Evolutionary conservation across 805 yeast species (phyloP), one percentile per base, ranked within the genome.

Genomic region (Yarrowia alimentaria): DNA sequence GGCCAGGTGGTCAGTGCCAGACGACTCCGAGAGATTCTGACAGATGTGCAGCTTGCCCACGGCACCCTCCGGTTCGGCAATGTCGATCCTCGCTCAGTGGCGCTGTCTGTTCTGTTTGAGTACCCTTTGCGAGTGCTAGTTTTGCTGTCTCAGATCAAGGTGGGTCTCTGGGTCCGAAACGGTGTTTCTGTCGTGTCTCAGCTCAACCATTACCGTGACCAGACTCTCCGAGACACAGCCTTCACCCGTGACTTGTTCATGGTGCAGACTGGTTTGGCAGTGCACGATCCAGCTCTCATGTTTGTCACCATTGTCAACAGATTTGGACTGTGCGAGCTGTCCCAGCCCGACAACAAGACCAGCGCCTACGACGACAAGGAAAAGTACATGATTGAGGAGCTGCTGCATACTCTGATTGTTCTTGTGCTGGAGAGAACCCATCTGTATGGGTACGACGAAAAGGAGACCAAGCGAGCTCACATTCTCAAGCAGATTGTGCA

Each of bases 151-250:
- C 97, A 93, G 60, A 85, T 91, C 7, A 83, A 86, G 54, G 80
- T 85, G 0, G 96, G 96, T 0, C 76, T 84, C 52, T 91, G 98
- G 98, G 96, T 91, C 0, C 76, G 98, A 60, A 91, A 91, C 65
- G 99, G 99, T 0, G 76, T 79, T 53, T 83, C 90, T 31, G 80
- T 88, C 5, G 74, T 84, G 31, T 80, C 81, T 19, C 98, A 91
- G 61, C 73, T 85, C 56, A 83, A 81, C 57, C 80, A 89, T 52
- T 91, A 91, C 63, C 76, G 84, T 30, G 82, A 79, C 53, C 76
- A 89, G 10, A 85, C 88, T 4, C 73, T 90, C 43, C 72, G 97
- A 51, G 97, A 90, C 56, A 78, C 79, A 54, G 95, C 96, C 0
- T 90, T 75, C 61, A 72, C 80, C 58, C 75, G 95, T 57, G 98